Evolutionary conservation across 257 asterid genomes (phyloP), one percentile per base, ranked within the genome.

Genomic region (Fraxinus excelsior): DNA sequence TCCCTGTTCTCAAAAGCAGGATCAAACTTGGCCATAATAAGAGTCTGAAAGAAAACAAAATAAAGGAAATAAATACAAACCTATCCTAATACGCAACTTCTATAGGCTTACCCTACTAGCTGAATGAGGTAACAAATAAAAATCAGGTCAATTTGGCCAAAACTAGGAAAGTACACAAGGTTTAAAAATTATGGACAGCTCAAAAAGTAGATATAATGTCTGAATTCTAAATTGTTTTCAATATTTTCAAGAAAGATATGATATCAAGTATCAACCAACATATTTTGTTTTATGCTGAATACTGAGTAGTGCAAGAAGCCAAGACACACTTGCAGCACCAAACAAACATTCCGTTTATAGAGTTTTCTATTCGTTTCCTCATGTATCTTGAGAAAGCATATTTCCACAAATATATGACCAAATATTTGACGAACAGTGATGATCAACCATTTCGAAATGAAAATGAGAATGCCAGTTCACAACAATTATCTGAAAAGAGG

Each of bases 71-170:
- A 23, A 23, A 62, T 18, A 62, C 19, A 62, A 25, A 62, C 18
- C 9, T 60, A 25, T 7, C 31, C 18, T 60, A 23, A 25, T n/a
- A n/a, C 5, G 23, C 32, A 21, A 53, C 32, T 60, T 2, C 67
- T 60, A 60, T 25, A 60, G 67, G 67, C 32, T 60, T 18, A n/a
- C 12, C 32, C 67, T 62, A 62, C 68, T 62, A 62, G 68, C 34
- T 2, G 68, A 62, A 62, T 12, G 32, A 62, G 34, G 34, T 11
- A 25, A 26, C 12, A 62, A 11, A 26, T 62, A 25, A 62, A 62
- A 23, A 23, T 25, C 16, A 25, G 28, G 18, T 62, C 34, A 62
- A 62, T 62, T 26, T 62, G 68, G 14, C 5, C 34, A 62, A 62
- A 62, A 12, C 68, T 23, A 40, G 7, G 34, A 10, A 4, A 21